A percentile compares a stretch with the other conserved stretches of the same genome.
phyloP scores from a whole-genome alignment of 1,284 basidiomycete genomes.

The Phellinidium pouzarii region DNA sequence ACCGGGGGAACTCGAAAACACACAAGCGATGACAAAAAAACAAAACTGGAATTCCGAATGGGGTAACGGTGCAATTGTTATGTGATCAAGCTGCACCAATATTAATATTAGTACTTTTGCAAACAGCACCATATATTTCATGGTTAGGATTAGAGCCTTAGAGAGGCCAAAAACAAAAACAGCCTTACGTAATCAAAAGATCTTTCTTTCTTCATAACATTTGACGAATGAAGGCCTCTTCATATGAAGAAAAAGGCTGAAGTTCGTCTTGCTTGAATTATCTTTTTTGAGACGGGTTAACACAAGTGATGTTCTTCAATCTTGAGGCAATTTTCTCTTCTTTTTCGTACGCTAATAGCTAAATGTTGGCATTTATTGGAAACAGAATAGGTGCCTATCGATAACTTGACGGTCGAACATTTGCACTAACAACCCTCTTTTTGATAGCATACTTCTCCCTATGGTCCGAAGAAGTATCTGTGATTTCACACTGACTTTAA shows the following conservation, averaged over 20 bases:
- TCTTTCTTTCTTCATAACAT: too few relatives aligned
- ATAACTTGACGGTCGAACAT: neutral
- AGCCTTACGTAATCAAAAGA: too few relatives aligned
- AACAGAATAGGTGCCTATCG: slow-evolving; percentile 2
- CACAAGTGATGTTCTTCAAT: neutral
- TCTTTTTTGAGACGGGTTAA: neutral
- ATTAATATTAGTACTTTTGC: too few relatives aligned
- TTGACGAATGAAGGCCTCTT: slow-evolving; percentile 7
- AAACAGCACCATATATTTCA: too few relatives aligned
- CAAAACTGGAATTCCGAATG: too few relatives aligned
- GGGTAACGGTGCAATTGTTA: too few relatives aligned
- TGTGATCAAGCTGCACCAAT: too few relatives aligned
- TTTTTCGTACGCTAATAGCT: slow-evolving; percentile 3
- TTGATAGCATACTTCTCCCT: slow-evolving; percentile 10
- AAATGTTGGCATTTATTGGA: slow-evolving; percentile 5
- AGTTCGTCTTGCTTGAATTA: neutral
- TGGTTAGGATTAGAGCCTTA: too few relatives aligned
- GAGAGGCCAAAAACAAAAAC: too few relatives aligned
- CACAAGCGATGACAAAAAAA: too few relatives aligned
- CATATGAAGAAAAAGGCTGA: slow-evolving; percentile 1
- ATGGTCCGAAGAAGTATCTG: slow-evolving; percentile 6
- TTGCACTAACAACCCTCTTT: neutral
- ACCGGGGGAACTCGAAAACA: too few relatives aligned
- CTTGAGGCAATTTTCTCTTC: neutral
- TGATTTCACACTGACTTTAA: neutral